Conservation (phyloP, 2,329 filamentous ascomycete genomes). For the Calonectria honghensis region DNA sequence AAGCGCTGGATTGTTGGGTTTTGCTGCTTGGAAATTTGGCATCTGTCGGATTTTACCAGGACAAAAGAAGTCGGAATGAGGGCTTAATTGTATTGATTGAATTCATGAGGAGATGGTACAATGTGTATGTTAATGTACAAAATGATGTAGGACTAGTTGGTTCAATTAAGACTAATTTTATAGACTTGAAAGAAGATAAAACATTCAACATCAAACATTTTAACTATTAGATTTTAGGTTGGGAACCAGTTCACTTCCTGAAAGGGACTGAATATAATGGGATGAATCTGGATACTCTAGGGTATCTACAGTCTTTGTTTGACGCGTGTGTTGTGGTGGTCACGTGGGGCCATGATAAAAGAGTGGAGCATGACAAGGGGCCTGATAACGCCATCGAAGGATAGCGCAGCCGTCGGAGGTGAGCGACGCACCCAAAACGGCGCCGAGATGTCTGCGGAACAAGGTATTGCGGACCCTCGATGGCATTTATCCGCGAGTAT, state of each 20-base stretch:
- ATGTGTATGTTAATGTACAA: background rate
- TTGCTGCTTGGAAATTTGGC: constrained; percentile 20
- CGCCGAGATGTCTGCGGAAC: background rate
- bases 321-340: background rate
- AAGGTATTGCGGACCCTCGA: background rate
- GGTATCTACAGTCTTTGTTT: background rate
- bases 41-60: background rate
- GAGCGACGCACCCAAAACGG: constrained; percentile 10
- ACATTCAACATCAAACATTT: background rate
- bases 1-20: constrained; percentile 9
- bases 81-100: background rate
- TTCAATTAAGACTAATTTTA: background rate
- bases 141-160: too few relatives aligned
- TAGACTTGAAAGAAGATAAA: background rate
- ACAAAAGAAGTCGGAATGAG: background rate
- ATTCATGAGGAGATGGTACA: too few relatives aligned
- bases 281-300: background rate
- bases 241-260: background rate
- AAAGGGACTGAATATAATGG: background rate
- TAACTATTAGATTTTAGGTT: background rate
- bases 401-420: constrained; percentile 13
- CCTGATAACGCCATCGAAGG: background rate
- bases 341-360: background rate
- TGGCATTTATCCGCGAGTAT: background rate
- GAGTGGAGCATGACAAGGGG: constrained; percentile 1